Percentiles rank a stretch among this genome's conserved stretches.
Conservation (phyloP, 2,329 filamentous ascomycete genomes). For the Trichoderma afroharzianum region DNA sequence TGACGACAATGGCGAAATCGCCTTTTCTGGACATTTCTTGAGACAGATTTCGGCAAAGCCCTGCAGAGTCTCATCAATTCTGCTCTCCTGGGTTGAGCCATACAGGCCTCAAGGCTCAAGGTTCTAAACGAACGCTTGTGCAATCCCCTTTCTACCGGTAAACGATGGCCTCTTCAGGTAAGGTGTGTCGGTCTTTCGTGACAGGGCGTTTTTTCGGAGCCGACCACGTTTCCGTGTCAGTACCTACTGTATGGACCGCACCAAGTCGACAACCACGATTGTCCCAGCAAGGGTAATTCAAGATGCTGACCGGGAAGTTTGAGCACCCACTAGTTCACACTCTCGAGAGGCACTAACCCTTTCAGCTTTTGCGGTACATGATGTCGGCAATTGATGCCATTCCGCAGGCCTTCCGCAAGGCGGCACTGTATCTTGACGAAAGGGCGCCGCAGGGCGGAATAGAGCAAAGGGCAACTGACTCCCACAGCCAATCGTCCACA, state of each 20-base stretch:
- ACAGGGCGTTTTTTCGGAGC: background rate
- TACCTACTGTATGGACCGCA: background rate
- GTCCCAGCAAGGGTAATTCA: background rate
- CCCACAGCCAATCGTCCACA: background rate
- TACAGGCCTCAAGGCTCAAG: background rate
- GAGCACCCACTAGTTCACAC: slow-evolving; percentile 3
- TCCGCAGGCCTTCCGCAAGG: background rate
- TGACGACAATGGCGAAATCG: background rate
- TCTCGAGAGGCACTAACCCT: background rate
- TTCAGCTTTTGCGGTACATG: slow-evolving; percentile 3
- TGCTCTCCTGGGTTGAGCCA: background rate
- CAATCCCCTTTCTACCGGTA: background rate
- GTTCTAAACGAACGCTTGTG: background rate
- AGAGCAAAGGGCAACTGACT: background rate
- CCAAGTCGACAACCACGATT: background rate
- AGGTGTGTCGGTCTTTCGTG: background rate
- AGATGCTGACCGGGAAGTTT: slow-evolving; percentile 5
- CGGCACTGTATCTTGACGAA: background rate
- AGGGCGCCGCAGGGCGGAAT: background rate
- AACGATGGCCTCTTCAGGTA: background rate
- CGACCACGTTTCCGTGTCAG: background rate
- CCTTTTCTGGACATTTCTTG: background rate
- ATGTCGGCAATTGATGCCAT: slow-evolving; percentile 4
- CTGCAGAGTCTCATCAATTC: background rate
- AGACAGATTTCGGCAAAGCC: background rate